Percentiles rank a stretch among this genome's conserved stretches.
phyloP scores from a whole-genome alignment of 805 yeast genomes.

The Naumovozyma dairenensis region DNA sequence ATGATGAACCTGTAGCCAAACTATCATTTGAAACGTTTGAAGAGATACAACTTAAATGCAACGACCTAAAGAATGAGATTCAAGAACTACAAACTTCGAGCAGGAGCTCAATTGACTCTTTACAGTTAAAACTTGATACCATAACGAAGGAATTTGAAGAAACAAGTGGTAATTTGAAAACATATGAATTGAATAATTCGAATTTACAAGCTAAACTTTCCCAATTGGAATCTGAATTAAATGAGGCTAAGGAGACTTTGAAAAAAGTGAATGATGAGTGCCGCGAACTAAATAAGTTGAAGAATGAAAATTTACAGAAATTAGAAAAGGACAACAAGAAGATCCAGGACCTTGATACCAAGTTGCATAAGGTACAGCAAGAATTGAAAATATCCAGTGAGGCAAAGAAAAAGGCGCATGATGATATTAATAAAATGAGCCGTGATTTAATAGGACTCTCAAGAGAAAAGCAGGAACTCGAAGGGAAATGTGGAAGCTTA shows the following conservation, averaged over 20 bases:
- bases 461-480: conserved; percentile 46
- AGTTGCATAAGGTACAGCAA: conserved; percentile 16
- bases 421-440: conserved; percentile 84
- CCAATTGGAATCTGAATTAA: conserved; percentile 3
- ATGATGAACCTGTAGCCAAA: conserved; percentile 55
- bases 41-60: conserved; percentile 31
- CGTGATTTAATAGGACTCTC: conserved; percentile 64
- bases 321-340: conserved; percentile 21
- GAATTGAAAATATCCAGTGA: conserved; percentile 19
- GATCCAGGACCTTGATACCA: conserved; percentile 10
- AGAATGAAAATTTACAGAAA: conserved; percentile 30
- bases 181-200: conserved; percentile 1
- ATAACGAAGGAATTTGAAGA: conserved; percentile 14
- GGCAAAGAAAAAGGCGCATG: conserved; percentile 60
- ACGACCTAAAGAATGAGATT: conserved; percentile 26
- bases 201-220: conserved; percentile 11
- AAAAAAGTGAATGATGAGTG: conserved; percentile 15
- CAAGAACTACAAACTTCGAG: conserved; percentile 25
- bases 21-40: conserved; percentile 48
- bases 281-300: conserved; percentile 17
- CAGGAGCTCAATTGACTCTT: conserved; percentile 11
- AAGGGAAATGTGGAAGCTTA: conserved; percentile 32
- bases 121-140: conserved; percentile 11
- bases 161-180: background rate
- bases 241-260: conserved; percentile 7